These are phyloP conservation scores for Malassezia vespertilionis DNA, from an alignment of 1,284 basidiomycete genomes.

Conservation along the genomic window DNA sequence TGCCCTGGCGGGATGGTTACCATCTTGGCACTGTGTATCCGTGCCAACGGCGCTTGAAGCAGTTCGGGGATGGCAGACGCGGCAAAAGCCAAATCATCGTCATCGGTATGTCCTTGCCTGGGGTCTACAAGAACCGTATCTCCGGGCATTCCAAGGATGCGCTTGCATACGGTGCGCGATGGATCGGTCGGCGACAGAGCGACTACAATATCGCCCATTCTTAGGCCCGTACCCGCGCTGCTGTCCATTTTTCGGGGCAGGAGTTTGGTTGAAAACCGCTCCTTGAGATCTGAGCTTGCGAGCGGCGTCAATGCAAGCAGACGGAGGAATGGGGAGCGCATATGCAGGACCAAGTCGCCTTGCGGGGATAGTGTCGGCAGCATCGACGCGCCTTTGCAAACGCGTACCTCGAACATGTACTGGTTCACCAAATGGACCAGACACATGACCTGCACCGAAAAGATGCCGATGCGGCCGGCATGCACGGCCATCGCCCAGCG, in stretches of 20 bases:
- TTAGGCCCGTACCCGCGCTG: constrained; percentile 28
- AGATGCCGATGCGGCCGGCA: constrained; percentile 6
- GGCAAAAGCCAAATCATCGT: not conserved
- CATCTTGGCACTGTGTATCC: constrained; percentile 2
- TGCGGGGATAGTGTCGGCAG: constrained; percentile 33
- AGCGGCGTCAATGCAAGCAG: constrained; percentile 3
- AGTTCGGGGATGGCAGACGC: constrained; percentile 12
- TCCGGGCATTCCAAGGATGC: constrained; percentile 77
- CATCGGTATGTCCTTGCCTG: constrained; percentile 39
- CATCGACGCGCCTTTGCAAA: constrained; percentile 36
- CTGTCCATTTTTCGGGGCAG: constrained; percentile 22
- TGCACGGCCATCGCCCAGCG: constrained; percentile 2
- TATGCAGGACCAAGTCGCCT: constrained; percentile 32
- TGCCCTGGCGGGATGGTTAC: constrained; percentile 27
- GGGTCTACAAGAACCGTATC: constrained; percentile 80
- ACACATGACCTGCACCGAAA: constrained; percentile 23
- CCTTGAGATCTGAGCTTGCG: not conserved
- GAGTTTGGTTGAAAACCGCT: constrained; percentile 4
- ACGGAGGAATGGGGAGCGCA: constrained; percentile 24
- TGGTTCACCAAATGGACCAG: constrained; percentile 25
- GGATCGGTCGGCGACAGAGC: constrained; percentile 66
- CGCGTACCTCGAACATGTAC: constrained; percentile 29
- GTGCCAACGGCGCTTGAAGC: not conserved
- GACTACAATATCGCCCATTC: constrained; percentile 66
- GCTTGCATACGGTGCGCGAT: constrained; percentile 68